Percentiles rank a stretch among this genome's conserved stretches.
phyloP scores from a whole-genome alignment of 1,284 basidiomycete genomes.

The Pseudozyma sp. region DNA sequence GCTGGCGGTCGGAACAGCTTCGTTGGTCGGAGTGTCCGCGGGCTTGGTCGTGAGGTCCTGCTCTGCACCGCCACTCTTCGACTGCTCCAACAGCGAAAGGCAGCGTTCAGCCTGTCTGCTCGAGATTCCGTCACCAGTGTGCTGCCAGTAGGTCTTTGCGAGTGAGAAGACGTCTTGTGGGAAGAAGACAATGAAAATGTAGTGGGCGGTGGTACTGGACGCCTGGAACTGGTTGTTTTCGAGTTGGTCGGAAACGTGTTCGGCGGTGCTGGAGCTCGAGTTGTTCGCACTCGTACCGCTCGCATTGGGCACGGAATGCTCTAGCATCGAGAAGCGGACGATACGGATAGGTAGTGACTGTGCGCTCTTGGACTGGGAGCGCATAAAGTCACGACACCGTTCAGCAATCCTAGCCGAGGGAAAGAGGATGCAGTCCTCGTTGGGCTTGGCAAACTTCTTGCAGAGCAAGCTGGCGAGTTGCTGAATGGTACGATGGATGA shows the following conservation, averaged over 20 bases:
- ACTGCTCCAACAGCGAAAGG: conserved; percentile 70
- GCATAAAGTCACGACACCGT: conserved; percentile 63
- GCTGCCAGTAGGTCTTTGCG: conserved; percentile 96
- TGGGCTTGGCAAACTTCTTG: conserved; percentile 53
- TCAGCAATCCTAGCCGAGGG: conserved; percentile 58
- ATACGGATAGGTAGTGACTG: conserved; percentile 51
- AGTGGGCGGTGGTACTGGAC: conserved; percentile 38
- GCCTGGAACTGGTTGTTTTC: conserved; percentile 28
- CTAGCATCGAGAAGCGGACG: conserved; percentile 57
- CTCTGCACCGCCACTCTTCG: conserved; percentile 25
- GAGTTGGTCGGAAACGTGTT: conserved; percentile 30
- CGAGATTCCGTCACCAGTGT: conserved; percentile 88
- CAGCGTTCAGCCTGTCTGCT: conserved; percentile 87
- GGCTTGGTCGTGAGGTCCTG: conserved; percentile 13
- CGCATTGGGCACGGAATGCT: conserved; percentile 15
- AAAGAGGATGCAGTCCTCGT: conserved; percentile 58
- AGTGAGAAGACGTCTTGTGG: conserved; percentile 75
- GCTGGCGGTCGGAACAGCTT: background rate
- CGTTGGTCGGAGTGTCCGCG: background rate
- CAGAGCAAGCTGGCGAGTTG: conserved; percentile 70
- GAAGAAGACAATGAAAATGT: conserved; percentile 80
- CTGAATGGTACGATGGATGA: conserved; percentile 87
- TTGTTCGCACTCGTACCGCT: conserved; percentile 4
- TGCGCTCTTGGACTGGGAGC: conserved; percentile 22
- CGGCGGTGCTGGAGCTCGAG: conserved; percentile 40